Base-by-base conservation (phyloP, 768 basidiomycete species). In the Lentinula guzmanii region DNA sequence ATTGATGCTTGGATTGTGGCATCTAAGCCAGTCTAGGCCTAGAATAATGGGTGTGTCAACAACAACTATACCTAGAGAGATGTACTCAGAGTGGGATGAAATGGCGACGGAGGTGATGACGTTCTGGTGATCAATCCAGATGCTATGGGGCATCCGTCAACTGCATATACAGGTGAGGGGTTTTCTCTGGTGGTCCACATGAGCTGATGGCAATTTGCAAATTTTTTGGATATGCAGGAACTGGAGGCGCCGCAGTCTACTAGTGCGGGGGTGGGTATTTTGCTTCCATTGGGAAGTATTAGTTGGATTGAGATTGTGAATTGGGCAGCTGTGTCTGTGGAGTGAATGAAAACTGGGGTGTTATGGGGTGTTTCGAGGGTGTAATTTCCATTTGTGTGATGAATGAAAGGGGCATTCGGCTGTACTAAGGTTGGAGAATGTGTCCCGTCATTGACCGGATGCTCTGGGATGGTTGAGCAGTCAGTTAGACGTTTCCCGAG, bases 101-200 rank as follows among this genome's bases (percentile, higher is more conserved):
- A 21, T 41, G 16, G 66, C 55, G 46, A 75, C 62, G 2, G 56
- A 53, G 15, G 72, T 61, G 5, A 77, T 60, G 28, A 77, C 66
- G 54, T 76, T 71, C 35, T 77, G 51, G 75, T 76, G 46, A 79
- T 69, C 10, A 76, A 65, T 4, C 79, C 79, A 55, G 74, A 76
- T 21, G 72, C 68, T 37, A 78, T 72, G 13, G 75, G 77, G 48
- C 71, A 66, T 61, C 77, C 66, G 60, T 78, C 75, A 33, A 77
- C 70, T 1, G 74, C 70, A 33, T 70, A 66, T 35, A 78, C 72
- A 33, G 76, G 74, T 53, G 74, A 58, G 13, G 75, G 74, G 16
- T 61, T 58, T 34, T 69, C 60, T 67, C 73, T 73, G 1, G 62
- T 45, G 60, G 65, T 61, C n/a, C 69, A 68, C 8, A 73, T 67